Evolutionary conservation across 345 rosid species (phyloP).

Genomic region (Anacardium occidentale): DNA sequence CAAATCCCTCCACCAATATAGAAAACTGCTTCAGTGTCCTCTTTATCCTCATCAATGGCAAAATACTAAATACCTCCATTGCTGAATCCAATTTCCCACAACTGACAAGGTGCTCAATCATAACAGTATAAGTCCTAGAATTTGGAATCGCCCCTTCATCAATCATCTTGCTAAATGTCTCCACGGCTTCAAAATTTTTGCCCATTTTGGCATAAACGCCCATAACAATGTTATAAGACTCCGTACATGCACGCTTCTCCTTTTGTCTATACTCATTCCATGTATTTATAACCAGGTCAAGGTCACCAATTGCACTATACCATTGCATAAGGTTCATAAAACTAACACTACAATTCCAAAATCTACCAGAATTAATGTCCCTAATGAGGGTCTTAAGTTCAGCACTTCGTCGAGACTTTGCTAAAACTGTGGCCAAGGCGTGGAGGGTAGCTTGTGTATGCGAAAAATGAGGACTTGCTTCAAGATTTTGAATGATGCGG

Average conservation of each 20-base stretch:
- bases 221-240: slow-evolving; percentile 70
- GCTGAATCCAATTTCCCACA: slow-evolving; percentile 63
- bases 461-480: slow-evolving; percentile 31
- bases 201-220: slow-evolving; percentile 43
- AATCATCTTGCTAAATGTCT: slow-evolving; percentile 49
- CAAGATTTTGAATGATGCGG: slow-evolving; percentile 47
- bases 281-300: slow-evolving; percentile 48
- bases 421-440: slow-evolving; percentile 71
- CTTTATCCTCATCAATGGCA: slow-evolving; percentile 81
- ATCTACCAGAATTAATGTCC: slow-evolving; percentile 48
- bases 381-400: slow-evolving; percentile 54
- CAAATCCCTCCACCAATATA: slow-evolving; percentile 54
- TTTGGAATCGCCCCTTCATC: slow-evolving; percentile 75
- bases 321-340: slow-evolving; percentile 72
- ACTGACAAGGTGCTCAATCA: slow-evolving; percentile 69
- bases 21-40: slow-evolving; percentile 67
- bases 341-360: slow-evolving; percentile 44
- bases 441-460: slow-evolving; percentile 51
- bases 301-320: slow-evolving; percentile 56
- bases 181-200: slow-evolving; percentile 48
- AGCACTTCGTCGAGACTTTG: slow-evolving; percentile 45
- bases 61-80: slow-evolving; percentile 46
- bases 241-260: slow-evolving; percentile 51
- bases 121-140: slow-evolving; percentile 75
- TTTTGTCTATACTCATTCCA: slow-evolving; percentile 56